Evolutionary conservation across 306 rosid species (phyloP).

Genomic region (Dalbergia oliveri): DNA sequence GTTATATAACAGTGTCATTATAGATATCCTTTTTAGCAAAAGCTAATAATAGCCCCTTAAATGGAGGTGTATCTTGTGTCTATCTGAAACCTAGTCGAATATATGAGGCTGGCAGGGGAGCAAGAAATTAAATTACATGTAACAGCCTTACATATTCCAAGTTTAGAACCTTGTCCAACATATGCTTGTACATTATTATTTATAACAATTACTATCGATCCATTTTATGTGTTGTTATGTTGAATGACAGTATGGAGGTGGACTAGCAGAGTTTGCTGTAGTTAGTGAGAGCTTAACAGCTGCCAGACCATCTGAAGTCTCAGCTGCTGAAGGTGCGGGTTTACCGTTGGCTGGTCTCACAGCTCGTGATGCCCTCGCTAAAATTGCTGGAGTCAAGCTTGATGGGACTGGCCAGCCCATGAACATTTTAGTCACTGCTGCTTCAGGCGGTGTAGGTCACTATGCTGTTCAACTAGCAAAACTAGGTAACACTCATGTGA

Average conservation of each 20-base stretch:
- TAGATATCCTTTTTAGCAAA: not conserved
- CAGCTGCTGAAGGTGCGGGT: conserved; percentile 65
- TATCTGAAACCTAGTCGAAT: conserved; percentile 11
- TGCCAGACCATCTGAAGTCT: conserved; percentile 63
- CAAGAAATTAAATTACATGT: conserved; percentile 10
- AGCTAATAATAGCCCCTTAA: not conserved
- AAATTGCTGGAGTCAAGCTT: conserved; percentile 69
- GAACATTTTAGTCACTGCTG: conserved; percentile 67
- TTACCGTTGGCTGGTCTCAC: conserved; percentile 74
- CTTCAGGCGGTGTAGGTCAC: conserved; percentile 70
- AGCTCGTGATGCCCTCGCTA: conserved; percentile 73
- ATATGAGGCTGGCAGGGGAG: not conserved
- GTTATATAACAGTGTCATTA: not conserved
- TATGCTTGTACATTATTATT: not conserved
- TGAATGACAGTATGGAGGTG: conserved; percentile 75
- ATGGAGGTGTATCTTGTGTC: not conserved
- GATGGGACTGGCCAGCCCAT: conserved; percentile 59
- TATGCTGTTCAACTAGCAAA: conserved; percentile 80
- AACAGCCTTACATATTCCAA: not conserved
- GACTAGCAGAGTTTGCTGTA: conserved; percentile 67
- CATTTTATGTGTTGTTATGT: conserved; percentile 15
- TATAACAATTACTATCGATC: not conserved
- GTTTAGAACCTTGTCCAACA: not conserved
- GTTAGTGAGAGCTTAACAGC: conserved; percentile 58
- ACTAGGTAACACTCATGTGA: conserved; percentile 64